phyloP scores from a whole-genome alignment of 768 basidiomycete species.

The Hypholoma sublateritium region DNA sequence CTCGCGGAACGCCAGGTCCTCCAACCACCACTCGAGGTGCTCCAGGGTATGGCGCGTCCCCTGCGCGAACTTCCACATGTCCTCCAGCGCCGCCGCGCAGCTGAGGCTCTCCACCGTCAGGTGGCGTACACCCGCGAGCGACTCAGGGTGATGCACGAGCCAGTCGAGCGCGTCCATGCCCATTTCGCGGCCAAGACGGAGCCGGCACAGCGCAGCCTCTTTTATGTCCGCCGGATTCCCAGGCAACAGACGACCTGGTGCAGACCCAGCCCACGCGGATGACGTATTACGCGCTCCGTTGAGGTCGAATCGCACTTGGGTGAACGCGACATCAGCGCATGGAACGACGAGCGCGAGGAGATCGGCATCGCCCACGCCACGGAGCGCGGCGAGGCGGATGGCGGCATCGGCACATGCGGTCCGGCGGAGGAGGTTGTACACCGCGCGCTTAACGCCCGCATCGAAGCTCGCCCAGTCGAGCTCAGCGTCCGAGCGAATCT shows the following conservation, averaged over 20 bases:
- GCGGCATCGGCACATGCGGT: background rate
- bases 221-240: background rate
- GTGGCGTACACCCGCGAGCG: background rate
- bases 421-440: constrained; percentile 4
- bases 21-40: constrained; percentile 9
- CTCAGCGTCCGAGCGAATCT: constrained; percentile 6
- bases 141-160: background rate
- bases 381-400: background rate
- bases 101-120: constrained; percentile 8
- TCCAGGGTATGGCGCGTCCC: constrained; percentile 5
- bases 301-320: background rate
- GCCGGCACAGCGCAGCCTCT: background rate
- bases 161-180: constrained; percentile 5
- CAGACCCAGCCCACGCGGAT: background rate
- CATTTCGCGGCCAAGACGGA: constrained; percentile 1
- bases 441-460: background rate
- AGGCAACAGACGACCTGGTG: background rate
- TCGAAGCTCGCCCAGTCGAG: constrained; percentile 8
- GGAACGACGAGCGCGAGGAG: background rate
- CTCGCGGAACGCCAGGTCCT: constrained; percentile 6
- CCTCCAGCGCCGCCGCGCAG: background rate
- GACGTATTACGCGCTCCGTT: background rate
- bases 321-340: constrained; percentile 1
- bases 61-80: constrained; percentile 5
- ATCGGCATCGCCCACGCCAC: background rate